A percentile compares a stretch with the other conserved stretches of the same genome.
Conservation (phyloP, 805 yeast species). For the Metschnikowia arizonensis region DNA sequence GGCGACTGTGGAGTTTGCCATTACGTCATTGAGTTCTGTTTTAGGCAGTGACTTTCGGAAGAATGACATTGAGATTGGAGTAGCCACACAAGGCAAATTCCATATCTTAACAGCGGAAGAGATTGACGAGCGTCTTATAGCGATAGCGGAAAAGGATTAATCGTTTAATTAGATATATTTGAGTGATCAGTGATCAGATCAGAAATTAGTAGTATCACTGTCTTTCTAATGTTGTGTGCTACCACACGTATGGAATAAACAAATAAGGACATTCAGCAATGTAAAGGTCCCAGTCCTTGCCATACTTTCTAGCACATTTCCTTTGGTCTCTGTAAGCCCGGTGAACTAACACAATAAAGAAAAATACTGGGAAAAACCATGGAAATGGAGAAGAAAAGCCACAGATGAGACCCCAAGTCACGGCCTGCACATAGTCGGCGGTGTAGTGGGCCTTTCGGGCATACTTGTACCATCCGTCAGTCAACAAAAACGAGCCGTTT, state of each 20-base stretch:
- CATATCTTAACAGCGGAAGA: slow-evolving; percentile 74
- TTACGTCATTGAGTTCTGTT: slow-evolving; percentile 78
- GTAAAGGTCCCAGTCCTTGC: slow-evolving; percentile 90
- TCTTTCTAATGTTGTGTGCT: too few species aligned
- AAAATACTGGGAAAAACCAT: slow-evolving; percentile 93
- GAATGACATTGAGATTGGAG: slow-evolving; percentile 90
- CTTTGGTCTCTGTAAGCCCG: slow-evolving; percentile 84
- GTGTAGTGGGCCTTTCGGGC: slow-evolving; percentile 96
- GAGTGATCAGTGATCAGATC: too few species aligned
- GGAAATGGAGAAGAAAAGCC: slow-evolving; percentile 88
- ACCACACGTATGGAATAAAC: slow-evolving; percentile 78
- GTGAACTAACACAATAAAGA: slow-evolving; percentile 80
- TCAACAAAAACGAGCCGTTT: slow-evolving; percentile 77
- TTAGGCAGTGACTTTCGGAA: slow-evolving; percentile 91
- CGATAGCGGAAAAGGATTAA: slow-evolving; percentile 95
- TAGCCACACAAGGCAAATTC: slow-evolving; percentile 72
- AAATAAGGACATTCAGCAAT: slow-evolving; percentile 83
- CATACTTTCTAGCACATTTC: slow-evolving; percentile 84
- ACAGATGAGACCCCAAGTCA: slow-evolving; percentile 89
- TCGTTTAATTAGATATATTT: too few species aligned
- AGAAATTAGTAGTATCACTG: too few species aligned
- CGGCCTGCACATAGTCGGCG: slow-evolving; percentile 84
- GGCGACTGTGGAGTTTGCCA: slow-evolving; percentile 83
- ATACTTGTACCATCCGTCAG: slow-evolving; percentile 92
- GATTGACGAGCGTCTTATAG: slow-evolving; percentile 88